Conservation (phyloP, 1,284 basidiomycete species). For the Lentinus polychrous region DNA sequence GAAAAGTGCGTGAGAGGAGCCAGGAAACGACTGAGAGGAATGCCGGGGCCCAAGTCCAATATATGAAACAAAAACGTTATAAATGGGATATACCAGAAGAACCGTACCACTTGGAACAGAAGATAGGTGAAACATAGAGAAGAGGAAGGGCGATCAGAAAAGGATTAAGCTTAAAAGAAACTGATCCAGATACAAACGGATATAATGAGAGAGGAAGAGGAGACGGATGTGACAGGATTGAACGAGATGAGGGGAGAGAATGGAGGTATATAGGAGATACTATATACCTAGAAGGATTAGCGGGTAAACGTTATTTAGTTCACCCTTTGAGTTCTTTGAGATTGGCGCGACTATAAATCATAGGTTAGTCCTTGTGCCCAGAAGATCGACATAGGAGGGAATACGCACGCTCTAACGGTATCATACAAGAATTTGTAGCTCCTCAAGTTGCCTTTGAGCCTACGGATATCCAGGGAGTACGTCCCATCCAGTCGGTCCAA, state of each 20-base stretch:
- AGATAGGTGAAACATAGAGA: too few relatives aligned
- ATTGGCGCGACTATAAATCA: constrained; percentile 33
- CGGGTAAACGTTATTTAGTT: constrained; percentile 6
- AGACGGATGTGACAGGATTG: neutral
- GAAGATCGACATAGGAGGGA: neutral
- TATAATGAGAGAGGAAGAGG: too few relatives aligned
- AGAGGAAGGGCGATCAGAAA: too few relatives aligned
- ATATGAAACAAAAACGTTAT: too few relatives aligned
- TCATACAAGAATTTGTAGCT: constrained; percentile 95
- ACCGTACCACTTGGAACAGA: too few relatives aligned
- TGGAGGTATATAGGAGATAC: neutral
- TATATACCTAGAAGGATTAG: neutral
- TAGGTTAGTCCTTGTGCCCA: constrained; percentile 10
- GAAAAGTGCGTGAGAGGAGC: too few relatives aligned
- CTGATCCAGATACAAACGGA: too few relatives aligned
- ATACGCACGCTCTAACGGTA: constrained; percentile 76
- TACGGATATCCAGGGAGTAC: constrained; percentile 83
- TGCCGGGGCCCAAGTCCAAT: too few relatives aligned
- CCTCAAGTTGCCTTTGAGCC: constrained; percentile 87
- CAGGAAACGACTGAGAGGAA: too few relatives aligned
- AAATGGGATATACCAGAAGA: too few relatives aligned
- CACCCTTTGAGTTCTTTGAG: constrained; percentile 39
- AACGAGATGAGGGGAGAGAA: neutral
- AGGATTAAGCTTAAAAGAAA: too few relatives aligned
- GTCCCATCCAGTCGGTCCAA: constrained; percentile 84